Evolutionary conservation across 2,329 filamentous ascomycete genomes (phyloP).

Genomic region (Leptosphaerulina australis): DNA sequence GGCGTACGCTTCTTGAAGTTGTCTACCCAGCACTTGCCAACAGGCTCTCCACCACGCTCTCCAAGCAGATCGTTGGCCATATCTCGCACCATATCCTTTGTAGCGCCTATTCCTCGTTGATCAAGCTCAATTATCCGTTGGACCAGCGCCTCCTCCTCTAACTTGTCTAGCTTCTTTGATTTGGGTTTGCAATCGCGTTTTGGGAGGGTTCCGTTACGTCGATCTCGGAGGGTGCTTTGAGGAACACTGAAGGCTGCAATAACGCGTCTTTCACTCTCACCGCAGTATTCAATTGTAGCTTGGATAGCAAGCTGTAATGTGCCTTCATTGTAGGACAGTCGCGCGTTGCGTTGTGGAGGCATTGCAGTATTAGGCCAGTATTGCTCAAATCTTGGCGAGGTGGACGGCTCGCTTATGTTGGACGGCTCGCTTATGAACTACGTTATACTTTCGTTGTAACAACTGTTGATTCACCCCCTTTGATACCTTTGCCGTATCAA

Average conservation of each 20-base stretch:
- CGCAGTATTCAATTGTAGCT: too few relatives aligned
- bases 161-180: slow-evolving; percentile 8
- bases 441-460: too few relatives aligned
- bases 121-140: slow-evolving; percentile 12
- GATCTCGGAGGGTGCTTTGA: background rate
- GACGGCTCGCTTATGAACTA: too few relatives aligned
- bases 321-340: too few relatives aligned
- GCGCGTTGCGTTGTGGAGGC: too few relatives aligned
- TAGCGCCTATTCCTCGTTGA: slow-evolving; percentile 6
- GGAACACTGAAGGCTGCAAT: background rate
- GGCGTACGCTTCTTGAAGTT: slow-evolving; percentile 16
- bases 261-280: too few relatives aligned
- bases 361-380: too few relatives aligned
- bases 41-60: background rate
- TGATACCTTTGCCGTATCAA: too few relatives aligned
- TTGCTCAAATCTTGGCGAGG: too few relatives aligned
- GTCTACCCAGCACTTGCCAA: slow-evolving; percentile 1
- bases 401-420: too few relatives aligned
- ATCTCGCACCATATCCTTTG: slow-evolving; percentile 1
- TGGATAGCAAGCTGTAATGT: too few relatives aligned
- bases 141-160: slow-evolving; percentile 8
- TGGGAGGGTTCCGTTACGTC: background rate
- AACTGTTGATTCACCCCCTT: too few relatives aligned
- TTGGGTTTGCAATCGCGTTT: slow-evolving; percentile 4
- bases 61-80: slow-evolving; percentile 13